These are phyloP conservation scores for Venustampulla echinocandica DNA, from an alignment of 495 filamentous ascomycete species.

Conservation along the genomic window DNA sequence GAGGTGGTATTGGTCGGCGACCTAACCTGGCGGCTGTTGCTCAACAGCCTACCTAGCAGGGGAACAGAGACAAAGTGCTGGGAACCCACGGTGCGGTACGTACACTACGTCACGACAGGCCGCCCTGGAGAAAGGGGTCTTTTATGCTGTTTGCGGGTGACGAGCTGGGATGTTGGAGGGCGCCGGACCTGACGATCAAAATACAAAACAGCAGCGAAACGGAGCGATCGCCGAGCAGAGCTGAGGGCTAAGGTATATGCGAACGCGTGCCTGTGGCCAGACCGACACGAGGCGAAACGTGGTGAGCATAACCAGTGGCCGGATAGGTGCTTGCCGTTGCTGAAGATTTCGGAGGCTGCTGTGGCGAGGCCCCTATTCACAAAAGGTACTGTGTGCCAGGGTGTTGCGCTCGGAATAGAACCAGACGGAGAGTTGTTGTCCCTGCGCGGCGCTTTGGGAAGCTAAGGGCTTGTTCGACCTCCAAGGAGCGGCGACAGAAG, in stretches of 20 bases:
- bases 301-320: constrained; percentile 9
- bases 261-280: constrained; percentile 22
- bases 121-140: background rate
- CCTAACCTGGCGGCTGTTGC: background rate
- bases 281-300: constrained; percentile 23
- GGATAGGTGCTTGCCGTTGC: constrained; percentile 13
- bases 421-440: background rate
- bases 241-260: constrained; percentile 10
- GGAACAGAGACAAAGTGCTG: background rate
- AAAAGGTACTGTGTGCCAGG: background rate
- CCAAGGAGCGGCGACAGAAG: background rate
- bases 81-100: background rate
- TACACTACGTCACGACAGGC: constrained; percentile 1
- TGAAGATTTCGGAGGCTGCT: background rate
- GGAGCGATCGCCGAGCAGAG: background rate
- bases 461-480: background rate
- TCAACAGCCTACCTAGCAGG: background rate
- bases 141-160: background rate
- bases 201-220: background rate
- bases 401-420: constrained; percentile 3
- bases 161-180: background rate
- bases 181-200: background rate
- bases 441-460: background rate
- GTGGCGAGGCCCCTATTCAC: constrained; percentile 4
- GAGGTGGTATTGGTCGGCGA: constrained; percentile 1